A percentile compares a stretch with the other conserved stretches of the same genome.
phyloP scores from a whole-genome alignment of 108 stramenopile genomes.

The Hondaea fermentalgiana region DNA sequence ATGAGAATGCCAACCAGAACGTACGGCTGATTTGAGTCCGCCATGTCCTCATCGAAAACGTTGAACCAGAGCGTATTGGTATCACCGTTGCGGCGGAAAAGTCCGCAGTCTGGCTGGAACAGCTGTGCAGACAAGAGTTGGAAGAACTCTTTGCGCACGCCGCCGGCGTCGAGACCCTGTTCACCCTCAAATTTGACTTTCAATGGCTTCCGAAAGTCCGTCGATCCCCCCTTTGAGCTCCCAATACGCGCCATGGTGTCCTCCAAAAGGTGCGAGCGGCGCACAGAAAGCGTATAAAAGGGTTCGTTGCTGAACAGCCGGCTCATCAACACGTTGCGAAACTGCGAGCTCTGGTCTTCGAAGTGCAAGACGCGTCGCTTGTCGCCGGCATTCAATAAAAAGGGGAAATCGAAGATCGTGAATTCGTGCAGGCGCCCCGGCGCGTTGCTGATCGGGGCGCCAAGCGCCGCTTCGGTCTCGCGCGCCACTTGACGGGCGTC shows the following conservation, averaged over 20 bases:
- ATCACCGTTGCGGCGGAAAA: conserved; percentile 63
- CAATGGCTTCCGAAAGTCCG: conserved; percentile 57
- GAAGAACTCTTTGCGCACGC: conserved; percentile 87
- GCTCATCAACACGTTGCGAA: conserved; percentile 4
- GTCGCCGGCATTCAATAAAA: background rate
- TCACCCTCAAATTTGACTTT: conserved; percentile 75
- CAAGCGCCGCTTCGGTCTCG: background rate
- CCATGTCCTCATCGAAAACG: conserved; percentile 64
- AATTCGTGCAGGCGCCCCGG: background rate
- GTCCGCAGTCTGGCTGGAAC: conserved; percentile 69
- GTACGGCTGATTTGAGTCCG: background rate
- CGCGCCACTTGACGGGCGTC: background rate
- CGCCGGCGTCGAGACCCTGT: conserved; percentile 85
- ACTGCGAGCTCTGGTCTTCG: background rate
- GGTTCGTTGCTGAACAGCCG: conserved; percentile 20
- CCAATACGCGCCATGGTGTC: conserved; percentile 29
- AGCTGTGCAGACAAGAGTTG: conserved; percentile 72
- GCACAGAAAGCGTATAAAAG: conserved; percentile 33
- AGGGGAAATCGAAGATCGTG: conserved; percentile 9
- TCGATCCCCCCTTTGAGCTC: background rate
- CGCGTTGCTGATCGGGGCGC: background rate
- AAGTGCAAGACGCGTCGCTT: conserved; percentile 10
- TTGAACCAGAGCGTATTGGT: conserved; percentile 73
- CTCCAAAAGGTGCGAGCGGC: conserved; percentile 32
- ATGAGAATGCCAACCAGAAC: conserved; percentile 49